These are phyloP conservation scores for Aspergillus funiculosus DNA, from an alignment of 495 filamentous ascomycete genomes.

Conservation along the genomic window DNA sequence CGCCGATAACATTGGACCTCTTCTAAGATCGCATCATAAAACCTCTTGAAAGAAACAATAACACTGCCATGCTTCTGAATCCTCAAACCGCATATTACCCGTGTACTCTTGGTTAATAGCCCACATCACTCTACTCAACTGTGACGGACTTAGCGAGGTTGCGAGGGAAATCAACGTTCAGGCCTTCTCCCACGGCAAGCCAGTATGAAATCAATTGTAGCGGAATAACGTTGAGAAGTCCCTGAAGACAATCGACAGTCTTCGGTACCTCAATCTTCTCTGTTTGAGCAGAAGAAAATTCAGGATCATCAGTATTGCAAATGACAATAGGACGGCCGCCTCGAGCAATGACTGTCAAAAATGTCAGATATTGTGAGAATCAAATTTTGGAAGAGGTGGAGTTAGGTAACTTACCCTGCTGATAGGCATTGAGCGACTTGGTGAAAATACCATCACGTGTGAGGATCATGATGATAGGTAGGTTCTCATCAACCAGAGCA, in stretches of 20 bases:
- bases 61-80: not conserved
- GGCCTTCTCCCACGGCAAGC: slow-evolving; percentile 90
- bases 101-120: not conserved
- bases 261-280: slow-evolving; percentile 96
- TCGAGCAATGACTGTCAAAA: slow-evolving; percentile 72
- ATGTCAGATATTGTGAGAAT: slow-evolving; percentile 11
- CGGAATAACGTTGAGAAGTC: slow-evolving; percentile 94
- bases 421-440: slow-evolving; percentile 97
- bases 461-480: slow-evolving; percentile 99
- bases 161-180: slow-evolving; percentile 96
- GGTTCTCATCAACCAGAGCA: slow-evolving; percentile 93
- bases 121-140: slow-evolving; percentile 66
- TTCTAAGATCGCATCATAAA: not conserved
- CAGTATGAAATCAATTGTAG: slow-evolving; percentile 97
- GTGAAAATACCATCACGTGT: slow-evolving; percentile 92
- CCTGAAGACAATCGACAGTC: slow-evolving; percentile 93
- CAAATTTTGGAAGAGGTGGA: not conserved
- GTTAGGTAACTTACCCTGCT: slow-evolving; percentile 65
- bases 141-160: slow-evolving; percentile 99
- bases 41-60: not conserved
- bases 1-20: not conserved
- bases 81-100: slow-evolving; percentile 1
- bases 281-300: slow-evolving; percentile 79
- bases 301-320: slow-evolving; percentile 84
- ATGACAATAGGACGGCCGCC: slow-evolving; percentile 95